Evolutionary conservation across 2,329 filamentous ascomycete genomes (phyloP).

Genomic region (Tolypocladium ophioglossoides): DNA sequence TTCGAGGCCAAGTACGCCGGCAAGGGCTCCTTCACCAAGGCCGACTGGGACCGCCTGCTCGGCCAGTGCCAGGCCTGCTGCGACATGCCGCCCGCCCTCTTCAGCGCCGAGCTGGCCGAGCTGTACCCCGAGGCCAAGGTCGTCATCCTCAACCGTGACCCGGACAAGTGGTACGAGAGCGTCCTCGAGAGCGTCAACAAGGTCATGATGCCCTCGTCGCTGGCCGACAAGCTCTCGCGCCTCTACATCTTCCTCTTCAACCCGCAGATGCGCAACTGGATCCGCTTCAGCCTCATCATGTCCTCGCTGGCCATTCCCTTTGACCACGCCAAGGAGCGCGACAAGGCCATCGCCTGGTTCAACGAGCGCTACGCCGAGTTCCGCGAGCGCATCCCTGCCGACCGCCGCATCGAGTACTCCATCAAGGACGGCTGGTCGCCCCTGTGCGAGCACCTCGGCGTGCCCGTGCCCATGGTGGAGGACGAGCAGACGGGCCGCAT

Average conservation of each 20-base stretch:
- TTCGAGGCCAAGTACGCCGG: slow-evolving; percentile 21
- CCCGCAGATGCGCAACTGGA: slow-evolving; percentile 10
- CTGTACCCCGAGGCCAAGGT: slow-evolving; percentile 25
- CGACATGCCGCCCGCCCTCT: slow-evolving; percentile 46
- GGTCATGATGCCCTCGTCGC: slow-evolving; percentile 2
- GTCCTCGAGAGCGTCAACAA: slow-evolving; percentile 14
- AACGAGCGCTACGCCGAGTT: slow-evolving; percentile 25
- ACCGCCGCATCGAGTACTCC: slow-evolving; percentile 26
- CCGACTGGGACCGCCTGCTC: slow-evolving; percentile 35
- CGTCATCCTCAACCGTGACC: slow-evolving; percentile 27
- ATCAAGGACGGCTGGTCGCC: slow-evolving; percentile 30
- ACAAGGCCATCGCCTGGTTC: slow-evolving; percentile 26
- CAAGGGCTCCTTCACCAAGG: slow-evolving; percentile 19
- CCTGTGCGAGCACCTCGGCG: slow-evolving; percentile 27
- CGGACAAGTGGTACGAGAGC: slow-evolving; percentile 26
- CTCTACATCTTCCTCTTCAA: slow-evolving; percentile 20
- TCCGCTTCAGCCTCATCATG: slow-evolving; percentile 17
- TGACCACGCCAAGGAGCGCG: slow-evolving; percentile 21
- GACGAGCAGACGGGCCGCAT: slow-evolving; percentile 19
- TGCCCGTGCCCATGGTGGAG: slow-evolving; percentile 22
- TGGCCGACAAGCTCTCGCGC: slow-evolving; percentile 4
- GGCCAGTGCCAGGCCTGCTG: slow-evolving; percentile 38
- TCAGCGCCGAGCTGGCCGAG: slow-evolving; percentile 24
- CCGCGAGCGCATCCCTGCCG: slow-evolving; percentile 19
- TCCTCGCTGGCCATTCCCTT: slow-evolving; percentile 13